Conservation (phyloP, 2,329 filamentous ascomycete species). For the Nothopassalora personata region DNA sequence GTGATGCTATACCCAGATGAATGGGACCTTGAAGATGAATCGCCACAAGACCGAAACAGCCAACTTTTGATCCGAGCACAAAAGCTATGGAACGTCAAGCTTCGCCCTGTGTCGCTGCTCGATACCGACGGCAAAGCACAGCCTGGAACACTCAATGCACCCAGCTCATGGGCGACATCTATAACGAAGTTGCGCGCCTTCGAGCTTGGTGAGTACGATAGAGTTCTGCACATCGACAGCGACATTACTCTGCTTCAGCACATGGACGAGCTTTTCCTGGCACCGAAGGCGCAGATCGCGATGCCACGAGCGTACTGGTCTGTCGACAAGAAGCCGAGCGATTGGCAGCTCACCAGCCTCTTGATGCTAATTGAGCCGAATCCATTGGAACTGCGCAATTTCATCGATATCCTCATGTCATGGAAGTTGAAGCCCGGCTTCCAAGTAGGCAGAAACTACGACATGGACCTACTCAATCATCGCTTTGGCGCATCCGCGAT, state of each 20-base stretch:
- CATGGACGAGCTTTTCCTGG: conserved; percentile 67
- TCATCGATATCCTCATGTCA: conserved; percentile 34
- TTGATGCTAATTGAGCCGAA: conserved; percentile 60
- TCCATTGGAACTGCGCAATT: conserved; percentile 45
- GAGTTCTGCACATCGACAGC: conserved; percentile 56
- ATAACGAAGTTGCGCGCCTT: conserved; percentile 65
- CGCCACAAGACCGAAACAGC: conserved; percentile 32
- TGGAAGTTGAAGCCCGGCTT: conserved; percentile 41
- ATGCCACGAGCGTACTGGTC: conserved; percentile 71
- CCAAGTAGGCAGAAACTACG: conserved; percentile 22
- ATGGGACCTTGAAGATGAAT: conserved; percentile 34
- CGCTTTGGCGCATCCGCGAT: conserved; percentile 56
- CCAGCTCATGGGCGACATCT: conserved; percentile 51
- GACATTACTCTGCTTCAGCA: conserved; percentile 58
- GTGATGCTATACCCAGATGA: conserved; percentile 43
- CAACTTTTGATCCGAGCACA: conserved; percentile 35
- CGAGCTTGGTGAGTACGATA: conserved; percentile 58
- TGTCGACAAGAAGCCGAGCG: conserved; percentile 35
- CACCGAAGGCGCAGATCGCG: conserved; percentile 53
- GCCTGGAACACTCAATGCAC: conserved; percentile 32
- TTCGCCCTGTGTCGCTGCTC: conserved; percentile 45
- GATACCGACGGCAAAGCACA: conserved; percentile 24
- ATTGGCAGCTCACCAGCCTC: conserved; percentile 53
- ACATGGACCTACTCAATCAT: conserved; percentile 51
- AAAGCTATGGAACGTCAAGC: conserved; percentile 46